A percentile compares a stretch with the other conserved stretches of the same genome.
These are phyloP conservation scores for Dioscorea zingiberensis DNA, from an alignment of 106 monocot species.

Conservation along the genomic window DNA sequence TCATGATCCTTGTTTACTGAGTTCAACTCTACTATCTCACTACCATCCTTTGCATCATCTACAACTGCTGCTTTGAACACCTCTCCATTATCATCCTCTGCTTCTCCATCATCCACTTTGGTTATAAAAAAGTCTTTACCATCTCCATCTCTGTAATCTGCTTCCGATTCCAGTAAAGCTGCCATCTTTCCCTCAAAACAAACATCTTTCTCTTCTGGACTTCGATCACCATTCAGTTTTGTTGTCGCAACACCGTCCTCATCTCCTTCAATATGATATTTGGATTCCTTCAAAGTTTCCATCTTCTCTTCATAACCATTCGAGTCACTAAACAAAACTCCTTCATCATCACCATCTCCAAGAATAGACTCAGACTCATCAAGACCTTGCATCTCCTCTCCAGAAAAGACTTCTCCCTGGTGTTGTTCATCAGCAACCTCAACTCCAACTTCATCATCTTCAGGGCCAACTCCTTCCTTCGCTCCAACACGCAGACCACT, in stretches of 20 bases:
- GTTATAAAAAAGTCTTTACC: background rate
- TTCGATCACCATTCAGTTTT: no score
- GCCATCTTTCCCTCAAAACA: no score
- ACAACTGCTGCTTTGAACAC: background rate
- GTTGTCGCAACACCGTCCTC: background rate
- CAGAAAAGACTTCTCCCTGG: background rate
- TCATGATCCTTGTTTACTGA: background rate
- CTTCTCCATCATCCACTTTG: background rate
- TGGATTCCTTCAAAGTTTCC: conserved; percentile 12
- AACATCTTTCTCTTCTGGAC: no score
- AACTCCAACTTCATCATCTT: background rate
- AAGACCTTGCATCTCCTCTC: background rate
- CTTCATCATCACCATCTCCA: conserved; percentile 2
- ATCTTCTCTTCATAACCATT: conserved; percentile 8
- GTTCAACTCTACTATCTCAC: background rate
- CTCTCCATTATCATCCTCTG: no score
- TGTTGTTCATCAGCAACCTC: background rate
- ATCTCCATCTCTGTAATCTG: background rate
- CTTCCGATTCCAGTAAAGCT: no score
- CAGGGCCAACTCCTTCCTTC: background rate
- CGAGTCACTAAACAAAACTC: background rate
- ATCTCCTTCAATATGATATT: background rate
- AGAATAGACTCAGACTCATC: background rate
- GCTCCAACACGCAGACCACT: background rate
- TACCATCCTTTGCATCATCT: background rate